Percentiles rank a stretch among this genome's conserved stretches.
phyloP scores from a whole-genome alignment of 208 protist genomes.

The Jaenimonas drosophilae region DNA sequence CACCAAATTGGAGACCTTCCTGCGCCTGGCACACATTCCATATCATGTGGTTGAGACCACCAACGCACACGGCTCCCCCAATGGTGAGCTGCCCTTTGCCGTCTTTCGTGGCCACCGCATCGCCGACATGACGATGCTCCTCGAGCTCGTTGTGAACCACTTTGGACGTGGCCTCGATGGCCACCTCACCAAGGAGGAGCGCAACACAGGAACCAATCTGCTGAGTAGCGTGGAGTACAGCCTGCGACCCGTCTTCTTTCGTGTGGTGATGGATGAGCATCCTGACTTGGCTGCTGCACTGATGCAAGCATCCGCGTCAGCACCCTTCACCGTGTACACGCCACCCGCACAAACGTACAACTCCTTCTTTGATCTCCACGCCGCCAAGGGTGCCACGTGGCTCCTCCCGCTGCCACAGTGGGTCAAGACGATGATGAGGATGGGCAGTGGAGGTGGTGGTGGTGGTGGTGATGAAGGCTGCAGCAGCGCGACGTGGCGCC shows the following conservation, averaged over 20 bases:
- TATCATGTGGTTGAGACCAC: slow-evolving; percentile 7
- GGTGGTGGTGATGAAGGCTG: too few species aligned
- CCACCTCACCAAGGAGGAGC: slow-evolving; percentile 2
- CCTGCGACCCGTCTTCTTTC: slow-evolving; percentile 5
- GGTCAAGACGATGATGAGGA: too few species aligned
- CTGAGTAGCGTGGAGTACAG: slow-evolving; percentile 10
- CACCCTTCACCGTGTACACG: too few species aligned
- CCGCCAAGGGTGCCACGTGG: too few species aligned
- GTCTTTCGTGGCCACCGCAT: slow-evolving; percentile 9
- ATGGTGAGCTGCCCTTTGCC: slow-evolving; percentile 11
- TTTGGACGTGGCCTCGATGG: slow-evolving; percentile 10
- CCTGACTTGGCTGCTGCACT: slow-evolving; percentile 1
- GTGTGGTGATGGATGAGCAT: slow-evolving; percentile 11
- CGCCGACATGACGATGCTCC: slow-evolving; percentile 8
- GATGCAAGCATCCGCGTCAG: background rate
- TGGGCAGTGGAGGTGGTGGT: too few species aligned
- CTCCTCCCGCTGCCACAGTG: too few species aligned
- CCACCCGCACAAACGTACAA: too few species aligned
- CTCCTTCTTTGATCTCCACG: too few species aligned
- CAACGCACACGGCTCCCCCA: slow-evolving; percentile 10
- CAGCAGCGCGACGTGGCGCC: too few species aligned
- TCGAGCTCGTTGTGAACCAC: slow-evolving; percentile 8
- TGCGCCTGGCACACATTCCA: slow-evolving; percentile 12
- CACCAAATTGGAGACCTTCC: slow-evolving; percentile 16
- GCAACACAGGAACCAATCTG: slow-evolving; percentile 4